Evolutionary conservation across 129 eudicot species (phyloP).

Genomic region (Smallanthus sonchifolius): DNA sequence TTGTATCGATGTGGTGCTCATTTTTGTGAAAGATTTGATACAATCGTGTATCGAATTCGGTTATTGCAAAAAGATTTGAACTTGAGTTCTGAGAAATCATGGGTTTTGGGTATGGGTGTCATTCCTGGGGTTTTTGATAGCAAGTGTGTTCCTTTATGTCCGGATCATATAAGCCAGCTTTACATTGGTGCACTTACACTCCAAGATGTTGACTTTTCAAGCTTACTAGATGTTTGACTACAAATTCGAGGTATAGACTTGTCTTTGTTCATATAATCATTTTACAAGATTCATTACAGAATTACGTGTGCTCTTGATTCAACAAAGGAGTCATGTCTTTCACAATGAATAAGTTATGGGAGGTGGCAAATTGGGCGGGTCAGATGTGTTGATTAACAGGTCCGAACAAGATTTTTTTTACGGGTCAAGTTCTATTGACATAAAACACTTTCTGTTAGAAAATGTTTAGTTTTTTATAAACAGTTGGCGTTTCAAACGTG

Average conservation of each 20-base stretch:
- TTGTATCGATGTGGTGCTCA: constrained; percentile 59
- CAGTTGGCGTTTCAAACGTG: not conserved
- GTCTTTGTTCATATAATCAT: not conserved
- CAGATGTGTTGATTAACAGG: not conserved
- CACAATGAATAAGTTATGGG: not conserved
- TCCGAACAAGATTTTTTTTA: not conserved
- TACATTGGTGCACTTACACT: constrained; percentile 68
- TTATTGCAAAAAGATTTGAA: constrained; percentile 46
- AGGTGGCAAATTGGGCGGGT: constrained; percentile 1
- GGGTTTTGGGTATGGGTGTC: constrained; percentile 63
- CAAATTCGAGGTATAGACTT: constrained; percentile 6
- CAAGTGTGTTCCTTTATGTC: constrained; percentile 69
- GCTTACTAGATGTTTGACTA: constrained; percentile 23
- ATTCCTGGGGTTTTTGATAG: constrained; percentile 49
- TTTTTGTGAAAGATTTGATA: constrained; percentile 58
- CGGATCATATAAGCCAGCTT: constrained; percentile 52
- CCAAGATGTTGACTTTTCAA: constrained; percentile 62
- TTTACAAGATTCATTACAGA: not conserved
- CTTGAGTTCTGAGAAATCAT: constrained; percentile 31
- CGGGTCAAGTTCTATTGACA: not conserved
- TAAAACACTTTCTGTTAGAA: not conserved
- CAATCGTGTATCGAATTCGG: constrained; percentile 57
- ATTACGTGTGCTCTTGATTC: not conserved
- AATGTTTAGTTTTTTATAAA: not conserved
- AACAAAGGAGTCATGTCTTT: not conserved